Conservation (phyloP, 768 basidiomycete genomes). For the Pleurotus giganteus region DNA sequence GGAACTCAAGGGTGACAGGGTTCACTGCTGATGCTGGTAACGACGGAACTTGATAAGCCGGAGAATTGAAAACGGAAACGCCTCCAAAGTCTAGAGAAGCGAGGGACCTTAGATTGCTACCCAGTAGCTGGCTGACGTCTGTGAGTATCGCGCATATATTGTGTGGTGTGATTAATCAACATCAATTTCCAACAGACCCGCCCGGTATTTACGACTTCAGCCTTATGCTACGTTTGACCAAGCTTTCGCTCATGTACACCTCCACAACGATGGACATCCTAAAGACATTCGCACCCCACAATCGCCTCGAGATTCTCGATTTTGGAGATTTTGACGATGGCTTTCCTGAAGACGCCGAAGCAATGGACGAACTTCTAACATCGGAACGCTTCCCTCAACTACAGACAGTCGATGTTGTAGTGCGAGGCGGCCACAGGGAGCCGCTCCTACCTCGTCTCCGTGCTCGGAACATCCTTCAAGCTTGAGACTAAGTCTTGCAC, state of each 20-base stretch:
- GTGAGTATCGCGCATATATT: background rate
- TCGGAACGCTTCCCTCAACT: background rate
- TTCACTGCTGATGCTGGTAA: background rate
- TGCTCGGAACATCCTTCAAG: no score
- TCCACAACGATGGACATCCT: background rate
- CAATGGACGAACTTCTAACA: background rate
- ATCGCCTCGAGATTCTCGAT: background rate
- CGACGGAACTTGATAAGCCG: no score
- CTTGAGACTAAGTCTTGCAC: no score
- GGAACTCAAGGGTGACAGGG: background rate
- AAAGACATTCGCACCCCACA: background rate
- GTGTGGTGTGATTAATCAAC: background rate
- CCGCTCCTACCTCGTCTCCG: no score
- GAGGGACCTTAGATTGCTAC: background rate
- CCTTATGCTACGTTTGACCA: background rate
- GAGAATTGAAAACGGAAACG: background rate
- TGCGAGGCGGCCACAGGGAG: no score
- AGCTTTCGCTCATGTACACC: background rate
- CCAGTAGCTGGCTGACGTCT: background rate
- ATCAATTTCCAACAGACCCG: background rate
- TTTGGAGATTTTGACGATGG: background rate
- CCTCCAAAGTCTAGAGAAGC: background rate
- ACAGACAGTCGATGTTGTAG: background rate
- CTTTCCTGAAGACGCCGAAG: background rate
- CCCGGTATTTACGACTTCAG: background rate